Percentiles rank a stretch among this genome's conserved stretches.
phyloP scores from a whole-genome alignment of 805 yeast genomes.

The Pichia californica region DNA sequence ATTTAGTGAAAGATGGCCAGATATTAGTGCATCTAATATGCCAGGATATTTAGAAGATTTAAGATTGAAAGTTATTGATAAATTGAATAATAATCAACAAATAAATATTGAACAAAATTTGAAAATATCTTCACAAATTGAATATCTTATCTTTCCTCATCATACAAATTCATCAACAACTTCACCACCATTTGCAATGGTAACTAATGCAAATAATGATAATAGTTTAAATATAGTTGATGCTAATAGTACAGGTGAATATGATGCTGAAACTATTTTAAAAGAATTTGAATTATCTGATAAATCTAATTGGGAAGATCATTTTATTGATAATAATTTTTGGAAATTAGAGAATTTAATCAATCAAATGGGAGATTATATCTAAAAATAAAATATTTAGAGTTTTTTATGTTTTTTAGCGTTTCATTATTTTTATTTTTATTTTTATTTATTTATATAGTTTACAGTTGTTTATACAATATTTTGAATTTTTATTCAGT shows the following conservation, averaged over 20 bases:
- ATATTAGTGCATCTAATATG: slow-evolving; percentile 8
- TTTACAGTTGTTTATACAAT: neutral
- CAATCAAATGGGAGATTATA: slow-evolving; percentile 1
- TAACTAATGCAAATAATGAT: no score
- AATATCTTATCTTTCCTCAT: slow-evolving; percentile 6
- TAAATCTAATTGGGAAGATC: slow-evolving; percentile 9
- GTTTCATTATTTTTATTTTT: no score
- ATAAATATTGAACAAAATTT: neutral
- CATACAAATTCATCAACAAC: neutral
- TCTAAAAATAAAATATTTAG: no score
- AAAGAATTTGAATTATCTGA: neutral
- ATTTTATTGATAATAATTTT: slow-evolving; percentile 2
- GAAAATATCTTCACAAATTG: neutral
- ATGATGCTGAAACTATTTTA: neutral
- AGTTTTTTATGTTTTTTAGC: no score
- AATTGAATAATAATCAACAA: neutral
- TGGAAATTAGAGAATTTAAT: neutral
- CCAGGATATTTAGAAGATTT: neutral
- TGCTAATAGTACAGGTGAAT: no score
- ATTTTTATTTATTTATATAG: neutral
- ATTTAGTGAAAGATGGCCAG: slow-evolving; percentile 15
- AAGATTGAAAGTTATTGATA: neutral
- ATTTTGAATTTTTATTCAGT: neutral
- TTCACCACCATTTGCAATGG: neutral
- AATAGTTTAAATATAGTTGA: no score